Evolutionary conservation across 148 eudicot species (phyloP), one percentile per base, ranked within the genome.

Genomic region (Rheum nobile): DNA sequence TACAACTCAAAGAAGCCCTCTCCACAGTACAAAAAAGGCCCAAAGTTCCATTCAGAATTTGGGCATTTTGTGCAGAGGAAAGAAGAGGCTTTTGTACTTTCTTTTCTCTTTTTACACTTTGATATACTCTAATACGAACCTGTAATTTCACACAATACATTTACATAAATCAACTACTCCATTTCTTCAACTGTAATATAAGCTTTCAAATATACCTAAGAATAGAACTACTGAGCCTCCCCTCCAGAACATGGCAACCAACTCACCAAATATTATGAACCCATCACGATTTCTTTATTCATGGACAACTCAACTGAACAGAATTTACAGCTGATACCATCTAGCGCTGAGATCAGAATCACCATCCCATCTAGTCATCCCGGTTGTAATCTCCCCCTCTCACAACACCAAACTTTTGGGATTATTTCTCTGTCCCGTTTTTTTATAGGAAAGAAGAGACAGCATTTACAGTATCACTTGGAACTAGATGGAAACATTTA

Each of bases 51-150:
- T 46, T 46, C 17, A 46, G 50, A 16, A 14, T 46, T 46, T 46
- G 50, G 61, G 61, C 67, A 57, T 26, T 57, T 28, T 57, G 67
- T 57, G 32, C 32, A 16, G 70, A 65, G 70, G 70, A 65, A n/a
- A 65, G 70, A 32, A 31, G 70, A 65, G 70, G 70, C 70, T 65
- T 65, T 29, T 65, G 39, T 34, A 57, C 26, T 57, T 57, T 19
- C 17, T 26, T 57, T 57, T 57, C 5, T 28, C 67, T 57, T 65
- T 65, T 17, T 16, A 65, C 38, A 31, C 21, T 63, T 29, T 32
- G 9, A 65, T 65, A 65, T 65, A 65, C 39, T 34, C 22, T 2
- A 29, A 65, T 65, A 65, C 39, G 32, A 32, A 34, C 22, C 10
- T 65, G 41, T 14, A 32, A 65, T 65, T 32, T 65, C 32, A 65